Base-by-base conservation (phyloP, 805 yeast genomes). In the Cyberlindnera maritima region DNA sequence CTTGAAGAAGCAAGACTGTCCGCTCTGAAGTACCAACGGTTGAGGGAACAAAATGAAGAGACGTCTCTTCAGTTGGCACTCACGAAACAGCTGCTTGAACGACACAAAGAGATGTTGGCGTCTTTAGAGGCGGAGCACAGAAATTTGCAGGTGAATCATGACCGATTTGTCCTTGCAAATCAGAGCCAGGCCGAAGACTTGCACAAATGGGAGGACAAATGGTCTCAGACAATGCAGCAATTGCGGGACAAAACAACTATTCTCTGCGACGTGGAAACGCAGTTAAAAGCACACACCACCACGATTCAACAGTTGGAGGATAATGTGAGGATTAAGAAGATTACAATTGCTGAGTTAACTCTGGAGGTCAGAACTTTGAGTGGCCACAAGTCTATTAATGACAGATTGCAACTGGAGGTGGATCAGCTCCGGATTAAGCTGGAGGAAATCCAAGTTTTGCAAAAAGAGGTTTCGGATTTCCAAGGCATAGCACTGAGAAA, bases 111-210 rank as follows among this genome's bases (percentile, higher is more conserved):
- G 17, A 34, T 49, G 47, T 35, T 52, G 20, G 34, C 41, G 11
- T 26, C 48, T 7, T 42, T 53, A 32, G 56, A 53, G 28, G 32
- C 18, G 4, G 44, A 49, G 11, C 48, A 47, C 43, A n/a, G 39
- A 3, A 15, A 11, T 6, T 36, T 48, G 23, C 35, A 39, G 18
- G 7, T 8, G 12, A 9, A 9, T 7, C 17, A 41, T 17, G 51
- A 52, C 25, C 25, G 29, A 17, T 21, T 48, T 41, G 31, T 37
- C 14, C 31, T 44, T 11, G 31, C 20, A 26, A 43, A 31, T 34
- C 51, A 48, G 32, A 14, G 17, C 3, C 45, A 31, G 28, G 17
- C 39, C 3, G 50, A 43, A 21, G 43, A 39, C 20, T 15, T 47
- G 20, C 31, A 7, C 12, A 9, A 9, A 7, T 23, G 23, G 39